A percentile compares a stretch with the other conserved stretches of the same genome.
Conservation (phyloP, 2,329 filamentous ascomycete species). For the Paraphoma chrysanthemicola region DNA sequence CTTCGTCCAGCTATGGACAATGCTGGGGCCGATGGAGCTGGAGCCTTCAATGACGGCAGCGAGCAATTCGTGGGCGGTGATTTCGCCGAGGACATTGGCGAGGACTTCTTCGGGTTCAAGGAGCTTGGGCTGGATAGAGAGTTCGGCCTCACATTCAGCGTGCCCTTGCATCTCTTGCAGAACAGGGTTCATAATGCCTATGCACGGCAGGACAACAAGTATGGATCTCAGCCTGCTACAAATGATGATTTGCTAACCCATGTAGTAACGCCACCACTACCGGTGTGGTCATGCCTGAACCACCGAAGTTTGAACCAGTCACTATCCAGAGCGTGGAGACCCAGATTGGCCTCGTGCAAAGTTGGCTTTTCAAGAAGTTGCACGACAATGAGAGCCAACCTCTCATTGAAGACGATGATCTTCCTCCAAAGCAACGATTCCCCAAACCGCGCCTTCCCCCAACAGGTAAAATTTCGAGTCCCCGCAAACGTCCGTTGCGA, state of each 20-base stretch:
- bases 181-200: slow-evolving; percentile 86
- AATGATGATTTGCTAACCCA: slow-evolving; percentile 24
- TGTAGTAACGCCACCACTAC: slow-evolving; percentile 65
- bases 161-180: slow-evolving; percentile 92
- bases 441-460: slow-evolving; percentile 67
- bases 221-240: slow-evolving; percentile 31
- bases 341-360: slow-evolving; percentile 86
- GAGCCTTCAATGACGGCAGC: slow-evolving; percentile 93
- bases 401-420: slow-evolving; percentile 90
- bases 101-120: slow-evolving; percentile 99
- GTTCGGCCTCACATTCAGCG: slow-evolving; percentile 86
- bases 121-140: slow-evolving; percentile 92
- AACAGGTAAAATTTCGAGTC: slow-evolving; percentile 86
- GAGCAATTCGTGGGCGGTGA: slow-evolving; percentile 97
- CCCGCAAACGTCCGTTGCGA: slow-evolving; percentile 80
- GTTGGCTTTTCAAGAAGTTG: slow-evolving; percentile 90
- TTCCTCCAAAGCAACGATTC: slow-evolving; percentile 87
- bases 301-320: slow-evolving; percentile 76
- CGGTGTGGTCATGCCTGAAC: slow-evolving; percentile 69
- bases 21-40: slow-evolving; percentile 80
- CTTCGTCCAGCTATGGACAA: slow-evolving; percentile 85
- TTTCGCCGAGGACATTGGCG: slow-evolving; percentile 95
- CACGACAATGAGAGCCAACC: slow-evolving; percentile 83
- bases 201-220: slow-evolving; percentile 74
- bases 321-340: slow-evolving; percentile 77